phyloP scores from a whole-genome alignment of 164 flowering plant species.

The Aristolochia fimbriata region DNA sequence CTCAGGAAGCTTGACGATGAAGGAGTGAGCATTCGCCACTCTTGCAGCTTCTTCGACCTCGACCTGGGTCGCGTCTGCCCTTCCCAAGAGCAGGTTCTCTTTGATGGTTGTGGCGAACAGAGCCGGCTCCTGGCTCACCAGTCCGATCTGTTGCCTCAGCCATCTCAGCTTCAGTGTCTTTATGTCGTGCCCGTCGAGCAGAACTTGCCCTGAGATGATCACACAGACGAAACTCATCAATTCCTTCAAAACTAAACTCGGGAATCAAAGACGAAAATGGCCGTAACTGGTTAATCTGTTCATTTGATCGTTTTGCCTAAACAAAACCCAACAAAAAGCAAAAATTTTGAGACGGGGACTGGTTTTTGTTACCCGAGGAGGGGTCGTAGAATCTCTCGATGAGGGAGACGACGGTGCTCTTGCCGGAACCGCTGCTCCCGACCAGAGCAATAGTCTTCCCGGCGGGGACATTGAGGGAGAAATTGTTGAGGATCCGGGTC shows the following conservation, averaged over 20 bases:
- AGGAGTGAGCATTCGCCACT: slow-evolving; percentile 95
- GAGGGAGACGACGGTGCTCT: slow-evolving; percentile 85
- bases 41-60: slow-evolving; percentile 95
- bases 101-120: slow-evolving; percentile 86
- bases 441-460: slow-evolving; percentile 87
- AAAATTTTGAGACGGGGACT: neutral
- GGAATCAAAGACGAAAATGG: too few relatives aligned
- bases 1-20: slow-evolving; percentile 76
- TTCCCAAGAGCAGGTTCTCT: slow-evolving; percentile 83
- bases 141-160: slow-evolving; percentile 94
- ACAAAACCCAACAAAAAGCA: too few relatives aligned
- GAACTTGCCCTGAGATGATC: slow-evolving; percentile 53
- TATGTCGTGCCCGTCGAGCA: slow-evolving; percentile 90
- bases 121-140: slow-evolving; percentile 97
- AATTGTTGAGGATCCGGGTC: slow-evolving; percentile 43
- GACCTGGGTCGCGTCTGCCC: slow-evolving; percentile 61
- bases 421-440: slow-evolving; percentile 93
- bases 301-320: too few relatives aligned
- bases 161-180: slow-evolving; percentile 70
- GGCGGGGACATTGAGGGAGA: slow-evolving; percentile 56
- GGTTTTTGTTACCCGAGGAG: slow-evolving; percentile 37
- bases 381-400: slow-evolving; percentile 91
- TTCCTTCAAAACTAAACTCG: too few relatives aligned
- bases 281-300: too few relatives aligned
- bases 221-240: neutral